These are phyloP conservation scores for Talaromyces sp. DNA, from an alignment of 2,329 filamentous ascomycete genomes.

Conservation along the genomic window DNA sequence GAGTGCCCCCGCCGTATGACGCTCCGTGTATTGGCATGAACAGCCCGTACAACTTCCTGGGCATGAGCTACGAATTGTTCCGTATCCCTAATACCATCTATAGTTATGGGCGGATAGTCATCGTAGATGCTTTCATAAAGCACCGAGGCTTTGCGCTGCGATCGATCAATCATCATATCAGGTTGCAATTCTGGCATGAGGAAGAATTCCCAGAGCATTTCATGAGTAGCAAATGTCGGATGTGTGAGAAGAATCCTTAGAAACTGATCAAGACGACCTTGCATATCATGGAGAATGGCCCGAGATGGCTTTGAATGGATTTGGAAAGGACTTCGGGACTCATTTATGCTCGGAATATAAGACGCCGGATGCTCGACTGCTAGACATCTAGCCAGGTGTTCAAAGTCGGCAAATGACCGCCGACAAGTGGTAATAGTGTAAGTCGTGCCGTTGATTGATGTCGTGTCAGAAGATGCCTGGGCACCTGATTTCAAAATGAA, in stretches of 20 bases:
- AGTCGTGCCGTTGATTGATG: constrained; percentile 55
- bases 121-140: constrained; percentile 81
- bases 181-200: constrained; percentile 90
- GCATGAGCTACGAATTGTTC: constrained; percentile 91
- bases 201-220: constrained; percentile 99
- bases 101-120: constrained; percentile 73
- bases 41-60: constrained; percentile 78
- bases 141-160: constrained; percentile 77
- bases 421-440: constrained; percentile 88
- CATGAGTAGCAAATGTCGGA: constrained; percentile 90
- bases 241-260: constrained; percentile 81
- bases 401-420: constrained; percentile 82
- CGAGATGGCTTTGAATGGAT: constrained; percentile 89
- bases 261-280: constrained; percentile 81
- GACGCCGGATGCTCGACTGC: constrained; percentile 89
- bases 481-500: constrained; percentile 92
- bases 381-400: constrained; percentile 79
- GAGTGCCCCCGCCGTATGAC: constrained; percentile 76
- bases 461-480: constrained; percentile 49
- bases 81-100: constrained; percentile 75
- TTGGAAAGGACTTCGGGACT: constrained; percentile 82
- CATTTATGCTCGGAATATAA: constrained; percentile 78
- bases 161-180: constrained; percentile 84
- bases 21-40: constrained; percentile 78
- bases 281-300: constrained; percentile 80